Base-by-base conservation (phyloP, 2,329 filamentous ascomycete genomes). In the Zymoseptoria crescenta region DNA sequence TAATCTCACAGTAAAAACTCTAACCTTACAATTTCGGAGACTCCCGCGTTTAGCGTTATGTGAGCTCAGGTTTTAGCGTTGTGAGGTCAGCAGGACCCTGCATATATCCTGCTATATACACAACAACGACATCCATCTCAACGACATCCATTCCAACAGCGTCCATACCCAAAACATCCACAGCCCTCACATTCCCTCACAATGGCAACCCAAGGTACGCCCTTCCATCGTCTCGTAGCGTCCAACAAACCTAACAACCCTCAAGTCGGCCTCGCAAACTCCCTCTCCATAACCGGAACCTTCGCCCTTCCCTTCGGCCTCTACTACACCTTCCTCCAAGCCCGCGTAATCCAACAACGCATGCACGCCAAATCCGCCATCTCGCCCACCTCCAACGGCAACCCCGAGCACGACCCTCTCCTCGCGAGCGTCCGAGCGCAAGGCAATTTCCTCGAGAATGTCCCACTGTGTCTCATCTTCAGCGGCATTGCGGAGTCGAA, bases 191-290 rank as follows among this genome's bases (percentile, higher is more conserved):
- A 8, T 13, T 9, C 5, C 30, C 30, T 35, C 30, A 35, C 9
- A 1, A 35, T 35, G 30, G 30, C 30, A 35, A 13, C 30, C 8
- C 30, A 35, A 35, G 30, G 30, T 35, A 35, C 30, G 30, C 30
- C 8, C 30, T 35, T 13, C 8, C 6, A 35, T 13, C 6, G 2
- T 13, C 30, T 24, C n/a, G n/a, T n/a, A n/a, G n/a, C n/a, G n/a
- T 52, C 20, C 21, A 52, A 8, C 20, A 29, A 2, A 16, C 8
- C 50, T 52, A 2, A 77, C 66, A 8, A 75, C 69, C 1, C 69
- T 72, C 53, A 76, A 70, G 59, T 74, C 50, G 56, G 53, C 52
- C 51, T 64, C 49, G 55, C 54, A 49, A 52, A 54, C 27, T 54
- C 49, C 4, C 57, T 63, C 24, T 61, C 62, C 24, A 45, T 63